Percentiles rank a stretch among this genome's conserved stretches.
phyloP scores from a whole-genome alignment of 106 monocot species.

The Dendrobium officinale region DNA sequence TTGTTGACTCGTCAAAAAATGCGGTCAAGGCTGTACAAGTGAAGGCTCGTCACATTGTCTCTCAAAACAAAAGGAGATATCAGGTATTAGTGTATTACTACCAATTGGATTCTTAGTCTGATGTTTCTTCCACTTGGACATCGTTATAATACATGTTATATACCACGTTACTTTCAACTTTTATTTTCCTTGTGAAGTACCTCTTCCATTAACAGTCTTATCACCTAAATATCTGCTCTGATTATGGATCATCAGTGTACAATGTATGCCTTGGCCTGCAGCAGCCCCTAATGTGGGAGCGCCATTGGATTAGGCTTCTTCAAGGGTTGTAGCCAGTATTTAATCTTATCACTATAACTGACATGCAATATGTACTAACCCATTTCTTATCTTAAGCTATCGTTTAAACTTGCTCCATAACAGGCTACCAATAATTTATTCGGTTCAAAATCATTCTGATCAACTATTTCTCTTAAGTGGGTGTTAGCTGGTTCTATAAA shows the following conservation, averaged over 20 bases:
- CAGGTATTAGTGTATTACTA: constrained; percentile 63
- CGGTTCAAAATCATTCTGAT: neutral
- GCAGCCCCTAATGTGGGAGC: neutral
- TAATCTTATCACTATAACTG: neutral
- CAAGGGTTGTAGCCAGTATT: neutral
- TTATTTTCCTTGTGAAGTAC: neutral
- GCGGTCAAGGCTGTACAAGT: constrained; percentile 97
- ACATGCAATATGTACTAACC: neutral
- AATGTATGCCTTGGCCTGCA: neutral
- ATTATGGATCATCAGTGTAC: neutral
- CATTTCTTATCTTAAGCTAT: neutral
- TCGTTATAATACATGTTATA: neutral
- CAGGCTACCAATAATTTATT: neutral
- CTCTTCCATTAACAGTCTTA: neutral
- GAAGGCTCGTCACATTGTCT: constrained; percentile 94
- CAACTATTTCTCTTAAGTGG: neutral
- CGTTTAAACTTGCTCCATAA: too few species aligned
- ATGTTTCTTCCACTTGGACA: neutral
- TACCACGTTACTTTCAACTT: neutral
- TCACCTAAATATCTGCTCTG: neutral
- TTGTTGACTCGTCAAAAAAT: constrained; percentile 87
- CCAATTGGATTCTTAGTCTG: neutral
- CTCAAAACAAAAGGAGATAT: constrained; percentile 98
- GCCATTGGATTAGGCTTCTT: neutral
- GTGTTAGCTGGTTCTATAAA: neutral